phyloP scores from a whole-genome alignment of 208 protist genomes.

The Crithidia fasciculata region DNA sequence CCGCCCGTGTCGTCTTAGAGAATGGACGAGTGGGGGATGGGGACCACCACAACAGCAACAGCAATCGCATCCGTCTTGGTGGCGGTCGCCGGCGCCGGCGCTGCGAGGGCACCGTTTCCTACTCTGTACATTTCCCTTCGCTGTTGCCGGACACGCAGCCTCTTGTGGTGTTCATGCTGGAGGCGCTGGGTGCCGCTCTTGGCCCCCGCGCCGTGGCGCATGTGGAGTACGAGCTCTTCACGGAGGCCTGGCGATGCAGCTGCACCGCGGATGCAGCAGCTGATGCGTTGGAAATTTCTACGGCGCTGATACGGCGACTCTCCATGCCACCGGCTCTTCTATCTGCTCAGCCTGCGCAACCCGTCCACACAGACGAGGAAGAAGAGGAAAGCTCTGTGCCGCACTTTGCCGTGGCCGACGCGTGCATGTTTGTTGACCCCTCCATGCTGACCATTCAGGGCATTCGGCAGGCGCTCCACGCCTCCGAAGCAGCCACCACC shows the following conservation, averaged over 20 bases:
- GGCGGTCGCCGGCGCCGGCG: constrained; percentile 26
- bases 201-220: constrained; percentile 36
- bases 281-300: neutral
- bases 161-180: constrained; percentile 53
- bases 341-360: neutral
- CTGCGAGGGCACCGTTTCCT: constrained; percentile 37
- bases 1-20: neutral
- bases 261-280: neutral
- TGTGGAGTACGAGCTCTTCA: constrained; percentile 59
- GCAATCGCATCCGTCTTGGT: neutral
- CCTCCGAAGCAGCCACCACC: neutral
- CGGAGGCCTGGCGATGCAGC: constrained; percentile 33
- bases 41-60: neutral
- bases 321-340: neutral
- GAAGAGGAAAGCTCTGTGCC: neutral
- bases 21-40: neutral
- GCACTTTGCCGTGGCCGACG: neutral
- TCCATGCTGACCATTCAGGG: constrained; percentile 23
- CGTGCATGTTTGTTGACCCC: constrained; percentile 22
- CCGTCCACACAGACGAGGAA: neutral
- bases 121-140: constrained; percentile 42
- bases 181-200: constrained; percentile 58
- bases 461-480: constrained; percentile 3
- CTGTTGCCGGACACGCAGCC: constrained; percentile 44
- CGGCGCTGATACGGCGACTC: neutral